Evolutionary conservation across 2,329 filamentous ascomycete species (phyloP).

Genomic region (Didymosphaeria variabile): DNA sequence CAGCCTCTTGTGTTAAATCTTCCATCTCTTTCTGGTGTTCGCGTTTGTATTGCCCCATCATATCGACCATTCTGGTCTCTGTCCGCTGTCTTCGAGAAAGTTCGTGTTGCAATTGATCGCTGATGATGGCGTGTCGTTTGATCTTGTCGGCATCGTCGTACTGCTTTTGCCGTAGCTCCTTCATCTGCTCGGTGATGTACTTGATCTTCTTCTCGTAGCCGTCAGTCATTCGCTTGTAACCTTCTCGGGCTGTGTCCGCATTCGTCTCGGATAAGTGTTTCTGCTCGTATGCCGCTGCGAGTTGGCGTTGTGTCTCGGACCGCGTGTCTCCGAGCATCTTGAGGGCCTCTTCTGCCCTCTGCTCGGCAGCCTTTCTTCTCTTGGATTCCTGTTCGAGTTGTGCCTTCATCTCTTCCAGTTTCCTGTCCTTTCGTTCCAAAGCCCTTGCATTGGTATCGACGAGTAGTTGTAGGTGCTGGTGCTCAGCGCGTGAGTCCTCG

Average conservation of each 20-base stretch:
- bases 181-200: slow-evolving; percentile 62
- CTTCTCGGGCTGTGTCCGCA: slow-evolving; percentile 73
- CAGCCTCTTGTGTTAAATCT: slow-evolving; percentile 67
- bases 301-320: slow-evolving; percentile 67
- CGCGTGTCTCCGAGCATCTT: slow-evolving; percentile 69
- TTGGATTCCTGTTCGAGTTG: slow-evolving; percentile 71
- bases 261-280: slow-evolving; percentile 65
- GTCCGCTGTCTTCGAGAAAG: slow-evolving; percentile 67
- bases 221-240: slow-evolving; percentile 73
- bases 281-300: slow-evolving; percentile 64
- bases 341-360: slow-evolving; percentile 69
- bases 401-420: slow-evolving; percentile 73
- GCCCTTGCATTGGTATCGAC: slow-evolving; percentile 76
- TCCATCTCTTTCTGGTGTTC: slow-evolving; percentile 70
- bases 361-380: slow-evolving; percentile 67
- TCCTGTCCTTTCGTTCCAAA: slow-evolving; percentile 76
- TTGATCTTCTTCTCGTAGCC: slow-evolving; percentile 52
- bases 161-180: slow-evolving; percentile 40
- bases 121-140: slow-evolving; percentile 70
- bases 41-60: slow-evolving; percentile 72
- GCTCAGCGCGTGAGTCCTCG: slow-evolving; percentile 72
- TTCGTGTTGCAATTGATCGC: slow-evolving; percentile 77
- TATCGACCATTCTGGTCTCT: slow-evolving; percentile 67
- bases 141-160: slow-evolving; percentile 46
- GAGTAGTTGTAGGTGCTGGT: slow-evolving; percentile 74